phyloP scores from a whole-genome alignment of 2,329 filamentous ascomycete genomes.

The Neurospora sp. region DNA sequence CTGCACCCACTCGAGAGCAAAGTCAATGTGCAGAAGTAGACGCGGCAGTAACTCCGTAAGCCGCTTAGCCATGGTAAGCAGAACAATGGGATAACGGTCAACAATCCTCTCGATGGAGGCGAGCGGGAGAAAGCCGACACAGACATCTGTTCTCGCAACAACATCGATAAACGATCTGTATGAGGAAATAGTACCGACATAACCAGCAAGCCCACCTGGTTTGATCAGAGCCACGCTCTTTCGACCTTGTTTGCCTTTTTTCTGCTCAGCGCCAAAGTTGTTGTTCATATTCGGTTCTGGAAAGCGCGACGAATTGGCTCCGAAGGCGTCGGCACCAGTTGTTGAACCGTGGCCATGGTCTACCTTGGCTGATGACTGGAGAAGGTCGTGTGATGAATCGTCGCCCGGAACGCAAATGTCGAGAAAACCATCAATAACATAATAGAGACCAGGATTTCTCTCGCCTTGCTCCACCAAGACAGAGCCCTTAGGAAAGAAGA shows the following conservation, averaged over 20 bases:
- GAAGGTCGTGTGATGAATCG: slow-evolving; percentile 36
- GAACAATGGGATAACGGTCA: slow-evolving; percentile 81
- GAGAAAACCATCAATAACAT: slow-evolving; percentile 93
- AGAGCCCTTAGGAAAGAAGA: slow-evolving; percentile 91
- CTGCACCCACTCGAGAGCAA: slow-evolving; percentile 96
- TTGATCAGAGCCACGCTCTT: slow-evolving; percentile 85
- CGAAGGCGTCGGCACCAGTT: slow-evolving; percentile 22
- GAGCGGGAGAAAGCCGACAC: slow-evolving; percentile 87
- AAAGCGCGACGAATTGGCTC: slow-evolving; percentile 17
- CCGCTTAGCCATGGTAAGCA: slow-evolving; percentile 92
- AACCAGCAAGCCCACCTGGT: slow-evolving; percentile 86
- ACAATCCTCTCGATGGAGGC: slow-evolving; percentile 82
- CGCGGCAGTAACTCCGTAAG: slow-evolving; percentile 81
- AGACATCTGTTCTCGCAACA: slow-evolving; percentile 94
- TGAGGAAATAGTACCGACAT: slow-evolving; percentile 87
- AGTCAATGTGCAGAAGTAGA: slow-evolving; percentile 91
- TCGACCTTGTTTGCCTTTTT: slow-evolving; percentile 35
- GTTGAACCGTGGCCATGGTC: neutral
- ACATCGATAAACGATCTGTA: slow-evolving; percentile 96
- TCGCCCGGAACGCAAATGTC: slow-evolving; percentile 79
- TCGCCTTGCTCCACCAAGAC: slow-evolving; percentile 95
- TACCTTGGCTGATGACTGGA: slow-evolving; percentile 26
- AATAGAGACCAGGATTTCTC: slow-evolving; percentile 91
- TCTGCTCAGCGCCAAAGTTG: slow-evolving; percentile 29
- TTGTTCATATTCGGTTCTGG: slow-evolving; percentile 18